Percentiles rank a stretch among this genome's conserved stretches.
These are phyloP conservation scores for Ophiosphaerella narmari DNA, from an alignment of 2,329 filamentous ascomycete species.

Conservation along the genomic window DNA sequence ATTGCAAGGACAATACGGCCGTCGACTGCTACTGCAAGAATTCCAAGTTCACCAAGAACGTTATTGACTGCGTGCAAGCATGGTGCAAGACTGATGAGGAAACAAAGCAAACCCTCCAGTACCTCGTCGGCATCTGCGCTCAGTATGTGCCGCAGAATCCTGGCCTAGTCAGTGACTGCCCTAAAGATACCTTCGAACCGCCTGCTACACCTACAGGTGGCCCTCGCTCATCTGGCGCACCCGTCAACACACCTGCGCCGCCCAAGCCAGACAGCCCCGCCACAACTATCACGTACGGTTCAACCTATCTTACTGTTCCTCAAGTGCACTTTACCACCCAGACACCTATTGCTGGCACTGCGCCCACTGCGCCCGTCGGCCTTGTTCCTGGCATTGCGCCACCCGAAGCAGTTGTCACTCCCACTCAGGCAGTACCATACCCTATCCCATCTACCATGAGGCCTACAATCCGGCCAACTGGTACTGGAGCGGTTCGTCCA, in stretches of 20 bases:
- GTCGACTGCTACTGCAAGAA: slow-evolving; percentile 85
- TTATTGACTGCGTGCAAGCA: slow-evolving; percentile 81
- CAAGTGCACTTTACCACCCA: slow-evolving; percentile 51
- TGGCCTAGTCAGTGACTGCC: slow-evolving; percentile 78
- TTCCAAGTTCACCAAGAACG: slow-evolving; percentile 72
- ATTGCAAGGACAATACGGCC: slow-evolving; percentile 85
- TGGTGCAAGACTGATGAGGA: slow-evolving; percentile 68
- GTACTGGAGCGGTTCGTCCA: slow-evolving; percentile 25
- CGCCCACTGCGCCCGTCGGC: slow-evolving; percentile 38
- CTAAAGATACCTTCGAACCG: slow-evolving; percentile 57
- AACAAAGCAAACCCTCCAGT: slow-evolving; percentile 73
- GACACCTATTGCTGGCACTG: slow-evolving; percentile 33
- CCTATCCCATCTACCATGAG: slow-evolving; percentile 31
- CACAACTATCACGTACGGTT: slow-evolving; percentile 51
- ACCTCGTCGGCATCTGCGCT: slow-evolving; percentile 91
- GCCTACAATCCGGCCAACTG: slow-evolving; percentile 27
- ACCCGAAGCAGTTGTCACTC: slow-evolving; percentile 34
- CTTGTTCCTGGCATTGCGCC: slow-evolving; percentile 43
- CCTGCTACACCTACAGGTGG: slow-evolving; percentile 24
- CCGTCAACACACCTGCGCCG: slow-evolving; percentile 20
- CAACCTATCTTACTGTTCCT: slow-evolving; percentile 52
- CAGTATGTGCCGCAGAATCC: slow-evolving; percentile 75
- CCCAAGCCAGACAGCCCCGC: slow-evolving; percentile 14
- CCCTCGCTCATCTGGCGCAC: slow-evolving; percentile 8
- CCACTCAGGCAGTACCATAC: slow-evolving; percentile 25